A percentile compares a stretch with the other conserved stretches of the same genome.
Evolutionary conservation across 495 filamentous ascomycete species (phyloP).

Genomic region (Parathielavia appendiculata): DNA sequence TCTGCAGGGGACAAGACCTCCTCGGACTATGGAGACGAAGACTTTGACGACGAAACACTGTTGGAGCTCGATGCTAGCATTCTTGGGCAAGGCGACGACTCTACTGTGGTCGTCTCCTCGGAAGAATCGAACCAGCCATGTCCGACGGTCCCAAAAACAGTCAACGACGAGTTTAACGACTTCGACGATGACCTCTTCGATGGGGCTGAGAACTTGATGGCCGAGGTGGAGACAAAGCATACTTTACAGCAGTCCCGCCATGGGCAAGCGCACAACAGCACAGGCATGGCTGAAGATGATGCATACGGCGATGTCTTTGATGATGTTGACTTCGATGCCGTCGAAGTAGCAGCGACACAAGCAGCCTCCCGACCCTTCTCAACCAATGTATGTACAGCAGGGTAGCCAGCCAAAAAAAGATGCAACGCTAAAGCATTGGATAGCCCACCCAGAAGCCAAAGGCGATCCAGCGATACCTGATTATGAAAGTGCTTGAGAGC

Average conservation of each 20-base stretch:
- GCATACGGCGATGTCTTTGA: slow-evolving; percentile 58
- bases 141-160: background rate
- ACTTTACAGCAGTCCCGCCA: slow-evolving; percentile 6
- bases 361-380: slow-evolving; percentile 24
- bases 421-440: slow-evolving; percentile 42
- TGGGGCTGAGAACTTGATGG: slow-evolving; percentile 53
- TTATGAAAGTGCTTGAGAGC: slow-evolving; percentile 64
- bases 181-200: slow-evolving; percentile 58
- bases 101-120: slow-evolving; percentile 40
- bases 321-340: slow-evolving; percentile 63
- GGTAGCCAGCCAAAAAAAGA: slow-evolving; percentile 21
- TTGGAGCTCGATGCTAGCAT: slow-evolving; percentile 48
- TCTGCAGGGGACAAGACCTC: slow-evolving; percentile 22
- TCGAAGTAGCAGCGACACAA: slow-evolving; percentile 56
- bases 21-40: slow-evolving; percentile 47
- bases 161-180: slow-evolving; percentile 49
- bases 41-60: slow-evolving; percentile 48
- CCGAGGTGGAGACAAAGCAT: slow-evolving; percentile 42
- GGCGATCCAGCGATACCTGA: slow-evolving; percentile 76
- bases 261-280: background rate
- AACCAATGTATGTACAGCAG: slow-evolving; percentile 49
- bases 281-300: slow-evolving; percentile 27
- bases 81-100: slow-evolving; percentile 46
- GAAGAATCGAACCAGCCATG: slow-evolving; percentile 19
- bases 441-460: slow-evolving; percentile 53